These are phyloP conservation scores for Acacia acuminata DNA, from an alignment of 306 rosid genomes.

Conservation along the genomic window DNA sequence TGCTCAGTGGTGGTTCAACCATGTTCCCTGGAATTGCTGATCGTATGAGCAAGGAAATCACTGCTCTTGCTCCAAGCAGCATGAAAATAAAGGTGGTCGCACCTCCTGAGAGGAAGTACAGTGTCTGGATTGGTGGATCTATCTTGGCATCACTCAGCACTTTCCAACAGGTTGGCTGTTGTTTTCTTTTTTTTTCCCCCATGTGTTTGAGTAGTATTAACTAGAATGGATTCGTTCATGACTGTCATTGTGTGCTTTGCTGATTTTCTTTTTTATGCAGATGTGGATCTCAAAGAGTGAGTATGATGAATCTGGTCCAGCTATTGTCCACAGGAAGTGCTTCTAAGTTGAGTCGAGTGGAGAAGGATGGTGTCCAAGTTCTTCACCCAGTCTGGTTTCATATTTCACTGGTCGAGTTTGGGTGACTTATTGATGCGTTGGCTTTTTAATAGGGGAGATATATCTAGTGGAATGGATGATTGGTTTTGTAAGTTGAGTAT, in stretches of 20 bases:
- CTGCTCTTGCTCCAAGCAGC: constrained; percentile 82
- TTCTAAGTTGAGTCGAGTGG: constrained; percentile 45
- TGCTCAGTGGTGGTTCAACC: constrained; percentile 76
- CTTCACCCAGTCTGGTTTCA: constrained; percentile 41
- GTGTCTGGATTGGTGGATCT: constrained; percentile 87
- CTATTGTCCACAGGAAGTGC: constrained; percentile 78
- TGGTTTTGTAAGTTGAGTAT: constrained; percentile 50
- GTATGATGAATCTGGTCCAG: constrained; percentile 78
- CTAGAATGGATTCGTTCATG: neutral
- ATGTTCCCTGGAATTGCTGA: constrained; percentile 83
- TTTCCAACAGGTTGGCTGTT: constrained; percentile 61
- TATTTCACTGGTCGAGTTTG: constrained; percentile 46
- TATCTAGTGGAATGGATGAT: constrained; percentile 53
- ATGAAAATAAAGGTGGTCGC: constrained; percentile 85
- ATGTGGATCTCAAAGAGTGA: constrained; percentile 83
- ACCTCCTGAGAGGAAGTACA: constrained; percentile 76
- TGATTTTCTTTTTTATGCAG: constrained; percentile 42
- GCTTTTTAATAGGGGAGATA: constrained; percentile 38
- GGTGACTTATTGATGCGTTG: constrained; percentile 50
- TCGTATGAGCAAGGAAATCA: constrained; percentile 80
- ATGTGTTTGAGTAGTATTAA: neutral
- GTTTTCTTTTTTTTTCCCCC: neutral
- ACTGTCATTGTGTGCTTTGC: neutral
- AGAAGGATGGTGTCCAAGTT: constrained; percentile 33
- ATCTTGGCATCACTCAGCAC: constrained; percentile 80